Base-by-base conservation (phyloP, 352 stramenopile species). In the Phytopythium aichiense region DNA sequence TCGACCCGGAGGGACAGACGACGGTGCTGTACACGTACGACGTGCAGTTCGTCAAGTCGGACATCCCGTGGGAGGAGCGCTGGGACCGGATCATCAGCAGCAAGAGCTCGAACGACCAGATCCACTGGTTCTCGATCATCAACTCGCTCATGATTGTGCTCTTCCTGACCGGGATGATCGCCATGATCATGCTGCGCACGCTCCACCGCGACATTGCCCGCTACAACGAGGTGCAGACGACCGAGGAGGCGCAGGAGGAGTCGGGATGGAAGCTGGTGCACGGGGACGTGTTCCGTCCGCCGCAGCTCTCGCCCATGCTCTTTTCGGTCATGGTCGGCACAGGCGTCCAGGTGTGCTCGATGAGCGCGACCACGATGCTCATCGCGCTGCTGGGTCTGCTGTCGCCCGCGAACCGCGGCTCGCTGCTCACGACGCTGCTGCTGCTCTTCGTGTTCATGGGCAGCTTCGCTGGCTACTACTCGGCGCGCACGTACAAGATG, bases 101-200 rank as follows among this genome's bases (percentile, higher is more conserved):
- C 63, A 94, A 95, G 74, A 89, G 79, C 74, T 90, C 95, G 45
- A 98, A 99, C 73, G 96, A 99, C 69, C 97, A 99, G 82, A 99
- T 99, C 69, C 98, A 99, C 73, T 99, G 98, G 82, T 99, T 99
- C 81, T 97, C 95, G 63, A 99, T 99, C 77, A 96, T 99, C 66
- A 99, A 99, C 82, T 99, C 94, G 56, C 88, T 99, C 58, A 99
- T 99, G 95, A 99, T 99, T 71, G 97, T 99, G 46, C 77, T 99
- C 9, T 99, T 99, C 81, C 86, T 99, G 51, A 99, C 96, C 8
- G 97, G 96, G 62, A 98, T 99, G 68, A 98, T 99, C 49, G 97
- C 94, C 30, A 99, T 99, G 81, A 99, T 99, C 77, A 98, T 99
- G 92, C 81, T 99, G 56, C 94, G 97, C 49, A 99, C 97, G 38